Conservation (phyloP, 257 asterid genomes). For the Penstemon davidsonii region DNA sequence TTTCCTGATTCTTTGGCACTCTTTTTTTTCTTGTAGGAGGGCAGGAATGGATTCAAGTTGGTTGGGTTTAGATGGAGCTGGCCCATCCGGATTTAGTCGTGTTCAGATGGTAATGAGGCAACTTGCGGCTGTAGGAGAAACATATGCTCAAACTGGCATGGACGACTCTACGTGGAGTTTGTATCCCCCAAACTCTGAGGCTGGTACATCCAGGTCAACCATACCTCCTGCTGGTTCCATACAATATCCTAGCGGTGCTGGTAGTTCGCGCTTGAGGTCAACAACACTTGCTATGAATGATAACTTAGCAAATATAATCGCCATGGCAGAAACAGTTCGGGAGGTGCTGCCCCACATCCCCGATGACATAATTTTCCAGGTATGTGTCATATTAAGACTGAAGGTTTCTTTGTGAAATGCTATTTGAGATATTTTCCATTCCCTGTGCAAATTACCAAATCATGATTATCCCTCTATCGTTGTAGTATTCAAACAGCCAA, state of each 20-base stretch:
- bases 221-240: constrained; percentile 42
- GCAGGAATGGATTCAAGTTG: constrained; percentile 63
- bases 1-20: constrained; percentile 2
- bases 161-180: constrained; percentile 77
- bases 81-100: constrained; percentile 73
- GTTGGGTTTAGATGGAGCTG: constrained; percentile 74
- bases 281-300: constrained; percentile 41
- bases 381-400: constrained; percentile 16
- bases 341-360: constrained; percentile 85
- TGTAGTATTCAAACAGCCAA: too few species aligned
- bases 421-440: not conserved
- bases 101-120: constrained; percentile 95
- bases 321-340: constrained; percentile 79
- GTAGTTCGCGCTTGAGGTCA: constrained; percentile 54
- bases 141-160: constrained; percentile 70
- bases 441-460: not conserved
- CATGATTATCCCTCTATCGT: not conserved
- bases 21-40: constrained; percentile 38
- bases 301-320: constrained; percentile 51
- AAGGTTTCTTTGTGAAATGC: not conserved
- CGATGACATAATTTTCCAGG: constrained; percentile 75
- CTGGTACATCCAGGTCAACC: constrained; percentile 61
- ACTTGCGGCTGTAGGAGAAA: constrained; percentile 89
- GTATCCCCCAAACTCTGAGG: constrained; percentile 67
- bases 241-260: constrained; percentile 40